A percentile compares a stretch with the other conserved stretches of the same genome.
phyloP scores from a whole-genome alignment of 2,329 filamentous ascomycete species.

The Fusarium xylarioides region DNA sequence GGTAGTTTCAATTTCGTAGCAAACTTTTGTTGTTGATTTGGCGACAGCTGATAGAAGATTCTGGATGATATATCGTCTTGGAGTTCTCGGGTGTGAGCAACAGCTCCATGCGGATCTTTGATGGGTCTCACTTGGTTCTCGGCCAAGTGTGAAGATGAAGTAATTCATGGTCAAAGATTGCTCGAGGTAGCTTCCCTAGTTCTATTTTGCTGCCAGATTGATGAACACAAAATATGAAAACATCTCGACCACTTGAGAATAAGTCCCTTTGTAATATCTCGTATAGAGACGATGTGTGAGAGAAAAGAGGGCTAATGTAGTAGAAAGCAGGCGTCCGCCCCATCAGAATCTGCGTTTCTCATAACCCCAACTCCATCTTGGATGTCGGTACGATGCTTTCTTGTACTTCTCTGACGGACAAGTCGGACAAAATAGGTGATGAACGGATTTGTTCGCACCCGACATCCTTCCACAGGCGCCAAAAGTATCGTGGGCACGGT shows the following conservation, averaged over 20 bases:
- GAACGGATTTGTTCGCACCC: not conserved
- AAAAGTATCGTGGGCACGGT: not conserved
- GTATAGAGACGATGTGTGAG: too few species aligned
- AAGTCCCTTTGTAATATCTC: not conserved
- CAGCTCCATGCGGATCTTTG: not conserved
- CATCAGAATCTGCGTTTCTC: not conserved
- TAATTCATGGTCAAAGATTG: not conserved
- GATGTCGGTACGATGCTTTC: not conserved
- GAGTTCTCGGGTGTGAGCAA: not conserved
- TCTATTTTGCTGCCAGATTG: too few species aligned
- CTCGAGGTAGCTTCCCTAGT: not conserved
- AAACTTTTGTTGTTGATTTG: not conserved
- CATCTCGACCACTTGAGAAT: not conserved
- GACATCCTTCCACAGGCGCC: not conserved
- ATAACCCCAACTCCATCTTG: not conserved
- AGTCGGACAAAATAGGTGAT: not conserved
- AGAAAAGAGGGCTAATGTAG: not conserved
- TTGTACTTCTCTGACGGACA: not conserved
- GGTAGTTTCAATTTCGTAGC: not conserved
- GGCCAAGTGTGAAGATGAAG: not conserved
- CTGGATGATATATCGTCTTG: too few species aligned
- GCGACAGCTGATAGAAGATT: not conserved
- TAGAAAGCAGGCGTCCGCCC: accelerated
- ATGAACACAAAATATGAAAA: accelerated
- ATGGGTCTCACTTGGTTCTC: accelerated